Base-by-base conservation (phyloP, 352 stramenopile genomes). In the Globisporangium lucens region DNA sequence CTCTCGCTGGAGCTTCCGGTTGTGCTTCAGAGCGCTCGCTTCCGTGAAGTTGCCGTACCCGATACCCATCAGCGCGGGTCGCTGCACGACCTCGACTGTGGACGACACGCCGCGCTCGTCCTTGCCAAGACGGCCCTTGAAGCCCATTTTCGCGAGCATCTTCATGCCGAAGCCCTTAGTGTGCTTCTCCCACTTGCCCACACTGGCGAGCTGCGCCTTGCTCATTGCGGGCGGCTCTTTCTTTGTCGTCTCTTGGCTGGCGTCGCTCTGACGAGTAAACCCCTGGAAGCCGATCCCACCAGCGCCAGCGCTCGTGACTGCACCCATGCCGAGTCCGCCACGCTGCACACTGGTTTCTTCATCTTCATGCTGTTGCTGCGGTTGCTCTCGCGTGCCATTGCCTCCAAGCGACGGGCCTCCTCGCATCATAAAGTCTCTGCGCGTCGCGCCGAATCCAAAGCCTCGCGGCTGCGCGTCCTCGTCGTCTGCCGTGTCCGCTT, bases 131-230 rank as follows among this genome's bases (percentile, higher is more conserved):
- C 95, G 93, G 15, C 95, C 95, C 20, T 80, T 91, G 70, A 98
- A 99, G 51, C 96, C 96, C 94, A 99, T 98, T 76, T 98, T 99
- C 29, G 89, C 73, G 59, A 99, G 75, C 76, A 99, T 91, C 75
- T 98, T 98, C 65, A 94, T 89, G 12, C 95, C 96, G 67, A 99
- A 98, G 29, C 95, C 96, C 68, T 97, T 98, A 17, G 95, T 98
- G 78, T 99, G 96, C 75, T 98, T 98, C 81, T 98, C 89, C 96
- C 96, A 99, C 58, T 70, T 51, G 46, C 46, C 60, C 13, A 47
- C 15, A 29, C 4, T 60, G 33, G 59, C 56, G 30, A 71, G 56
- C 33, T 71, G 65, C 29, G 65, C 65, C 6, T 52, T 52, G 38
- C 49, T 70, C 58, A 70, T 63, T 12, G 51, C 24, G 4, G 43